Evolutionary conservation across 2,329 filamentous ascomycete genomes (phyloP).

Genomic region (Alternaria ethzedia): DNA sequence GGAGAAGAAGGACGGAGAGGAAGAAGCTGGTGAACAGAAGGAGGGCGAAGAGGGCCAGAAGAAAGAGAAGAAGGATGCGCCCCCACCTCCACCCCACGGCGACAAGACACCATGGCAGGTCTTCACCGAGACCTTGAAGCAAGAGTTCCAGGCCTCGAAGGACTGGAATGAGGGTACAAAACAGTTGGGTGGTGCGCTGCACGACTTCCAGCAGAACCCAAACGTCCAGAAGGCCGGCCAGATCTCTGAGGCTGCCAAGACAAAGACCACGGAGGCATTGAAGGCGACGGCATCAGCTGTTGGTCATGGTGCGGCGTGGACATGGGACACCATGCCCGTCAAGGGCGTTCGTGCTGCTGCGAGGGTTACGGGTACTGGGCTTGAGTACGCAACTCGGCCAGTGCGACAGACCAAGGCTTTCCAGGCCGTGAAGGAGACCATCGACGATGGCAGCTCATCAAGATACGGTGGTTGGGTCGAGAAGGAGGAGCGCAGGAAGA

Average conservation of each 20-base stretch:
- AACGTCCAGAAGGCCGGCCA: slow-evolving; percentile 83
- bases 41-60: slow-evolving; percentile 54
- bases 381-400: slow-evolving; percentile 94
- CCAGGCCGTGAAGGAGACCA: slow-evolving; percentile 90
- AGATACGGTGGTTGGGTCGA: slow-evolving; percentile 96
- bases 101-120: slow-evolving; percentile 99
- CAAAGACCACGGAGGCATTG: slow-evolving; percentile 78
- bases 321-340: slow-evolving; percentile 93
- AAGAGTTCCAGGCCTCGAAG: slow-evolving; percentile 94
- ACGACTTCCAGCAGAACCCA: slow-evolving; percentile 93
- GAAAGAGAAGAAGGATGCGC: slow-evolving; percentile 69
- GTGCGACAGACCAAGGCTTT: slow-evolving; percentile 94
- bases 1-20: slow-evolving; percentile 51
- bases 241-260: slow-evolving; percentile 81
- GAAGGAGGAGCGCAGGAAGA: slow-evolving; percentile 87
- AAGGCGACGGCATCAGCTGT: slow-evolving; percentile 86
- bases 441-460: slow-evolving; percentile 95
- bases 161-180: slow-evolving; percentile 99
- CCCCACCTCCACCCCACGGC: slow-evolving; percentile 93
- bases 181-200: slow-evolving; percentile 84
- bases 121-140: slow-evolving; percentile 93
- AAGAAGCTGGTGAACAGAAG: slow-evolving; percentile 56
- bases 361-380: slow-evolving; percentile 80
- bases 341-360: slow-evolving; percentile 90
- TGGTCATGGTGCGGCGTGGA: slow-evolving; percentile 92